Percentiles rank a stretch among this genome's conserved stretches.
phyloP scores from a whole-genome alignment of 2,329 filamentous ascomycete species.

The Sporothrix inflata region DNA sequence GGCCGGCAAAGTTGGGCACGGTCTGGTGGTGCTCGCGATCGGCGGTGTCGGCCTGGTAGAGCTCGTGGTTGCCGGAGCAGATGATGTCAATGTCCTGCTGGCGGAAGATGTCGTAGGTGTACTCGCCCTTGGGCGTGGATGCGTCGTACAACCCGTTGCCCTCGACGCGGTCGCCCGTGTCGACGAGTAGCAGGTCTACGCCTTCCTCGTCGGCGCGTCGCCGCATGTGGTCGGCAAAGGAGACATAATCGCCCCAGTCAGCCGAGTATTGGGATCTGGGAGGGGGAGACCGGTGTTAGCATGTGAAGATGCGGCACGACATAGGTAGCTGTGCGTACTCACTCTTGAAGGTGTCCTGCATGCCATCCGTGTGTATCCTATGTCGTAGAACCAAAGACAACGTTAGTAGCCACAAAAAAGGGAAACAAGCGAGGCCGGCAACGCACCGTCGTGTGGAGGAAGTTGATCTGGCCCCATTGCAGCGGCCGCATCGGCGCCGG shows the following conservation, averaged over 20 bases:
- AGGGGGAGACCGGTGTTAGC: background rate
- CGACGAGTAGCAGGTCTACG: conserved; percentile 85
- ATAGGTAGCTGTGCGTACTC: conserved; percentile 37
- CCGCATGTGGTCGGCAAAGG: conserved; percentile 82
- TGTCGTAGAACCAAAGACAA: background rate
- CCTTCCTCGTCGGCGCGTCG: conserved; percentile 76
- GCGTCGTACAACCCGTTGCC: conserved; percentile 93
- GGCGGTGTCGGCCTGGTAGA: conserved; percentile 81
- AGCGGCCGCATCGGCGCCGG: conserved; percentile 81
- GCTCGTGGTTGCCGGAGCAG: conserved; percentile 90
- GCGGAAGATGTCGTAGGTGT: conserved; percentile 83
- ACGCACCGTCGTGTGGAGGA: conserved; percentile 81
- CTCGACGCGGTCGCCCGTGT: conserved; percentile 92
- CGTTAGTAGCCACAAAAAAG: background rate
- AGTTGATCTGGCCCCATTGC: conserved; percentile 93
- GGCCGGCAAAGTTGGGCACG: conserved; percentile 78
- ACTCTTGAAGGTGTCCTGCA: conserved; percentile 90
- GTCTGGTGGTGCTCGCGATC: conserved; percentile 77
- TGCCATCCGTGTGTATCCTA: conserved; percentile 91
- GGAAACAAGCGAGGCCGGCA: background rate
- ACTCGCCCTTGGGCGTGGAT: conserved; percentile 83
- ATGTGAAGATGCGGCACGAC: background rate
- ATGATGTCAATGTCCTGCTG: conserved; percentile 83
- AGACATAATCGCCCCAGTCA: conserved; percentile 98
- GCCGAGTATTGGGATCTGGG: conserved; percentile 84